These are phyloP conservation scores for Metschnikowia santaceciliae DNA, from an alignment of 805 yeast genomes.

Conservation along the genomic window DNA sequence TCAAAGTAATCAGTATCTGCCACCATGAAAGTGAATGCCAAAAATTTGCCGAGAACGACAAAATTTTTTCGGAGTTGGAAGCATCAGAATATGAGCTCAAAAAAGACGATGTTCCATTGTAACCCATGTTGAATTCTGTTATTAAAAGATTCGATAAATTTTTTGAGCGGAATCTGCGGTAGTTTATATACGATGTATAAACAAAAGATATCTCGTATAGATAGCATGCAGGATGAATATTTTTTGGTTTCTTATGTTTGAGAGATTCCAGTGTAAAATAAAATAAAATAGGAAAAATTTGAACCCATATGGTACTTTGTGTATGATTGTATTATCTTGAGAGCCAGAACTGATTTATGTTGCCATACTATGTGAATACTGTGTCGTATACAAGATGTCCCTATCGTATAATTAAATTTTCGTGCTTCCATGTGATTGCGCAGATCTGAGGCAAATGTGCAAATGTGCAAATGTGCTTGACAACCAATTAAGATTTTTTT, in stretches of 20 bases:
- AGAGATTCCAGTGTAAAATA: too few species aligned
- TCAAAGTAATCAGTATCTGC: conserved; percentile 45
- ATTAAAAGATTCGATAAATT: neutral
- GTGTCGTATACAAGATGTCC: neutral
- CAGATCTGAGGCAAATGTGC: neutral
- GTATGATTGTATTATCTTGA: neutral
- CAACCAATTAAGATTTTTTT: neutral
- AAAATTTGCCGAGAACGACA: neutral
- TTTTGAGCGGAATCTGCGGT: conserved; percentile 3
- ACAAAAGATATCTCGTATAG: conserved; percentile 4
- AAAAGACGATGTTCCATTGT: conserved; percentile 1
- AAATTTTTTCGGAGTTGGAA: neutral
- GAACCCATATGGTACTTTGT: too few species aligned
- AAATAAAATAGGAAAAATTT: too few species aligned
- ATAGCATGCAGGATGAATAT: neutral
- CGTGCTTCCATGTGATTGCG: neutral
- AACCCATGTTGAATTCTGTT: neutral
- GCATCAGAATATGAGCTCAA: neutral
- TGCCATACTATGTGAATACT: neutral
- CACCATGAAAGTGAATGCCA: conserved; percentile 45
- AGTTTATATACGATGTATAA: conserved; percentile 4
- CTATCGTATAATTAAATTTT: neutral
- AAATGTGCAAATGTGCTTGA: neutral
- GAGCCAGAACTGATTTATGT: neutral
- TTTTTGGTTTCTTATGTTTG: neutral